Base-by-base conservation (phyloP, 140 eudicot genomes). In the Senecio squalidus region DNA sequence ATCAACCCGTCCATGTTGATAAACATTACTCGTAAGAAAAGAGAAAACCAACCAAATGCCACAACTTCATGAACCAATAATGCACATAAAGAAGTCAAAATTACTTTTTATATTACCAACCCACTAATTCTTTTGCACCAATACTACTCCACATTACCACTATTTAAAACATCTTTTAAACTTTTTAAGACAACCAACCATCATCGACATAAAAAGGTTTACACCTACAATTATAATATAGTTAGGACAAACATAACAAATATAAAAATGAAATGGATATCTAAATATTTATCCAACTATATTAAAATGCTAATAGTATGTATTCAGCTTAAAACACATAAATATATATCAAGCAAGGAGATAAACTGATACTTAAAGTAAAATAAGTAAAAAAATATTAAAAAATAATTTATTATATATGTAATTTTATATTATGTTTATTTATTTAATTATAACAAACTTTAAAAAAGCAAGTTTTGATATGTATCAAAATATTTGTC, bases 21-120 rank as follows among this genome's bases (percentile, higher is more conserved):
- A 45, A 72, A 62, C 27, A 63, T 46, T n/a, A 6, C 47, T n/a
- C n/a, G n/a, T n/a, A n/a, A n/a, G n/a, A 58, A 60, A 27, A 52
- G 9, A 9, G 56, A 47, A 56, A 64, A 57, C 50, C 55, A 65
- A 63, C 10, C 15, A 13, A 72, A 56, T 60, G 26, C 58, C 62
- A 56, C 51, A 43, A 25, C 50, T 54, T 74, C 41, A 60, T 33
- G 15, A 26, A 68, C 28, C 80, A 74, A 74, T 68, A 50, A 52
- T 74, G 66, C 66, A 48, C 27, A 6, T 44, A 70, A 70, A 50
- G 22, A 80, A 76, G 79, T 64, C 74, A 80, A 80, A 29, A 58
- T 47, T 54, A 71, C 74, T 71, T 71, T 70, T 45, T 54, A 29
- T 30, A 64, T 41, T 52, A 67, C 67, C 75, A 74, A 67, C 68